A percentile compares a stretch with the other conserved stretches of the same genome.
Evolutionary conservation across 2,329 filamentous ascomycete species (phyloP).

Genomic region (Exophiala xenobiotica): DNA sequence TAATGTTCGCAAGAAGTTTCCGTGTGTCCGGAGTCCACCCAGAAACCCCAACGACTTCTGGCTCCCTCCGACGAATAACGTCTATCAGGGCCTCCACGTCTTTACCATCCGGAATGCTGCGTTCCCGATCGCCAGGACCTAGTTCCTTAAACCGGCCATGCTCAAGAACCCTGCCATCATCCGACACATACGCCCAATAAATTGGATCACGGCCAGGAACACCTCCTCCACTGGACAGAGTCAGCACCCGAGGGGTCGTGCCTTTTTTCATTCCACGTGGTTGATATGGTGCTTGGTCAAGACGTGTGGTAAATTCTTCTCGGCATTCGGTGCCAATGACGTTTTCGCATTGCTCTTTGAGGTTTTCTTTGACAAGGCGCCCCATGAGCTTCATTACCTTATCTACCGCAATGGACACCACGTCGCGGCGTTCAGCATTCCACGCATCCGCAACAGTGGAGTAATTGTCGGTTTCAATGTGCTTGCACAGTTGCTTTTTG

Average conservation of each 20-base stretch:
- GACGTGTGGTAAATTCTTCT: constrained; percentile 81
- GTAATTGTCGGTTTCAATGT: constrained; percentile 92
- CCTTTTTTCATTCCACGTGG: constrained; percentile 89
- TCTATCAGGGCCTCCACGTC: constrained; percentile 72
- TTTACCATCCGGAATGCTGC: constrained; percentile 64
- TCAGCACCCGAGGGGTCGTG: constrained; percentile 80
- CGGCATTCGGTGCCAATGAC: constrained; percentile 84
- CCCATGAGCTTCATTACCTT: constrained; percentile 82
- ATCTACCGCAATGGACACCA: constrained; percentile 74
- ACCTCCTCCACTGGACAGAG: constrained; percentile 81
- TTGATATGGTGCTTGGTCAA: constrained; percentile 95
- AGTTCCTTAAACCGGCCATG: constrained; percentile 85
- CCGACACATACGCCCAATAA: constrained; percentile 89
- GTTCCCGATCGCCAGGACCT: constrained; percentile 62
- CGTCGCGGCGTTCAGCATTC: constrained; percentile 83
- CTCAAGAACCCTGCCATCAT: constrained; percentile 84
- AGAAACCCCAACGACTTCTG: constrained; percentile 86
- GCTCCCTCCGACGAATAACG: constrained; percentile 73
- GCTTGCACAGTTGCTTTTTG: constrained; percentile 70
- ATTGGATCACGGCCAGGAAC: constrained; percentile 73
- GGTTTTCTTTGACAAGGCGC: constrained; percentile 90
- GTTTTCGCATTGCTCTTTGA: constrained; percentile 92
- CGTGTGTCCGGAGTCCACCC: constrained; percentile 86
- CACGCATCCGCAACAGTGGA: constrained; percentile 93
- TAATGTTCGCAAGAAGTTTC: constrained; percentile 76